Evolutionary conservation across 495 filamentous ascomycete genomes (phyloP), one percentile per base, ranked within the genome.

Genomic region (Penicillium cataractarum): DNA sequence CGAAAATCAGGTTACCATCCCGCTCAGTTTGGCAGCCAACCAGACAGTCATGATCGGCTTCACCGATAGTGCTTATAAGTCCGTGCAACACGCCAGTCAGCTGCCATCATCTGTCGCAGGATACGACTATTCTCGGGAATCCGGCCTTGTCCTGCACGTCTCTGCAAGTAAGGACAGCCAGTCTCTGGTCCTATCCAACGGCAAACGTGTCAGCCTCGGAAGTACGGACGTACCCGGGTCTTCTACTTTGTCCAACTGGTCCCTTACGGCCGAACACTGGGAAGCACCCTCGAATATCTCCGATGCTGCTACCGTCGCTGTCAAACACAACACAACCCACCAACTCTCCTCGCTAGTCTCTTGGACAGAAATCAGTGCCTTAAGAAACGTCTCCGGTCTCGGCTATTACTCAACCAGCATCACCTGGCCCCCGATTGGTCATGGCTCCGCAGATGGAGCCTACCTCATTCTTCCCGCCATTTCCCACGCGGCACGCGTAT

Each of bases 301-400:
- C 22, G 69, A 76, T 57, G 66, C 63, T 1, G 60, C 57, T 3
- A 67, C 58, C 31, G 63, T 62, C 29, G 63, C 73, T 4, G 10
- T 24, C 4, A 75, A 73, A 35, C 70, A 64, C 40, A 79, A 74
- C 55, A 72, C 70, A 13, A 71, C 75, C 12, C 69, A 74, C 54
- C 63, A 68, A 1, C 59, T 79, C 9, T 9, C 59, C 17, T 55
- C 60, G 3, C 69, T 81, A 0, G 33, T 75, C 5, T 73, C 80
- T 0, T 83, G 80, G 80, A 68, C 64, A 0, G 51, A 74, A 4
- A 78, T 91, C 19, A 86, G 88, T 26, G 79, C 81, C 64, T 73
- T 84, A 2, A 83, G 79, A 59, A 90, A 91, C 62, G 75, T 88
- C 8, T 89, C 89, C 59, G 87, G 87, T 0, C 76, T 83, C 3